Evolutionary conservation across 495 filamentous ascomycete genomes (phyloP), one percentile per base, ranked within the genome.

Genomic region (Neurospora pannonica): DNA sequence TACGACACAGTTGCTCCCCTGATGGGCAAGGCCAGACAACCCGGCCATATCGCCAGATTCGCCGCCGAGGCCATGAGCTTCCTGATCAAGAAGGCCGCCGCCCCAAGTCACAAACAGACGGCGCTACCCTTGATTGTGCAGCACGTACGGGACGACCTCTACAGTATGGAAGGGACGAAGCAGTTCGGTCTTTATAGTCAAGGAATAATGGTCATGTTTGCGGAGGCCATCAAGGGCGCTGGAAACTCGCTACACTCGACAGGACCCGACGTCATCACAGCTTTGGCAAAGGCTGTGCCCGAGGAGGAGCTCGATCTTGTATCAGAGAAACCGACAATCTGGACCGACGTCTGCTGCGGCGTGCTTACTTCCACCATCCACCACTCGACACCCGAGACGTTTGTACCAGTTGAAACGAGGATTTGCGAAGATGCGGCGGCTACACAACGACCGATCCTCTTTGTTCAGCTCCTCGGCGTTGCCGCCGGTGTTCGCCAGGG

Each of bases 31-130:
- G 88, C 90, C 77, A 88, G 88, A 72, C 93, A 93, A 77, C 95
- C 94, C 75, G 85, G 89, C 0, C 94, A 97, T 82, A 93, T 97
- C 73, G 91, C 91, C 21, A 89, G 93, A 72, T 99, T 98, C 81
- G 92, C 95, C 4, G 96, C 95, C 34, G 96, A 99, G 83, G 93
- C 95, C 11, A 88, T 98, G 86, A 97, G 94, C 74, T 98, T 98
- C 79, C 84, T 99, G 24, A 86, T 98, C 38, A 90, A 94, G 76
- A 98, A 97, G 83, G 93, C 95, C 39, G 93, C 90, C 2, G 87
- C 91, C 37, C 86, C 88, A 0, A 91, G 92, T 72, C 88, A 91
- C 73, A 91, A 92, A 77, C 91, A 93, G 76, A 88, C 88, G 31
- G 89, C 94, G 3, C 85, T 99, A 46, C 83, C 89, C 21, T 81